phyloP scores from a whole-genome alignment of 306 rosid species.

The barrel medic (Medicago truncatula) region DNA sequence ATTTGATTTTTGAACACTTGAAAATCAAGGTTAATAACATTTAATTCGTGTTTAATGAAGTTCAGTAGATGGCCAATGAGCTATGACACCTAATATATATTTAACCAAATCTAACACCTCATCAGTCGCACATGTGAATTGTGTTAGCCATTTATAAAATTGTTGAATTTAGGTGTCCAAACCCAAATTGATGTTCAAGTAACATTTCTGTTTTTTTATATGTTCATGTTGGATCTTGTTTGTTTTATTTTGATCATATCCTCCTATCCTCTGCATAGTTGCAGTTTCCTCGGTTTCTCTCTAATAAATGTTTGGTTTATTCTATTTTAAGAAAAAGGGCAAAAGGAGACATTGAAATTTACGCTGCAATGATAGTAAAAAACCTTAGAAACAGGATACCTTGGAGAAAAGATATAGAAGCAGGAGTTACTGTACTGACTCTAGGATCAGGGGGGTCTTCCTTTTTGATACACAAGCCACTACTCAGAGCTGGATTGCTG shows the following conservation, averaged over 20 bases:
- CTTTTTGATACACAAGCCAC: conserved; percentile 60
- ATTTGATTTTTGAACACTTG: neutral
- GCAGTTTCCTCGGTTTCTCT: conserved; percentile 15
- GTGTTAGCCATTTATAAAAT: neutral
- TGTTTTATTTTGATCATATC: conserved; percentile 3
- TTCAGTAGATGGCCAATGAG: neutral
- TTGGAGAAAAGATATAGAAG: conserved; percentile 80
- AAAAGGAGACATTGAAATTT: neutral
- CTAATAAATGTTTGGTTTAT: neutral
- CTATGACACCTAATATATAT: neutral
- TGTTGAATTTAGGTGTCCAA: neutral
- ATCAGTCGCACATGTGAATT: neutral
- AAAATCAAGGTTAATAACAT: neutral
- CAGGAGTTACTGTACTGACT: conserved; percentile 94
- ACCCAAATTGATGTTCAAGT: neutral
- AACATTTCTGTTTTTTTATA: neutral
- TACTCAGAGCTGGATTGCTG: conserved; percentile 81
- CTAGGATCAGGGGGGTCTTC: conserved; percentile 91
- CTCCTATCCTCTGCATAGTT: conserved; percentile 14
- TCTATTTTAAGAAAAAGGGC: neutral
- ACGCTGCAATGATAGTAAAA: conserved; percentile 14
- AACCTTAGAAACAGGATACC: conserved; percentile 56
- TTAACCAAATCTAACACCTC: neutral
- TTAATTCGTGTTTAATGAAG: neutral
- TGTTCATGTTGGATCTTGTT: neutral